Evolutionary conservation across 176 grass and related monocot genomes (phyloP).

Genomic region (Aegilops sharonensis): DNA sequence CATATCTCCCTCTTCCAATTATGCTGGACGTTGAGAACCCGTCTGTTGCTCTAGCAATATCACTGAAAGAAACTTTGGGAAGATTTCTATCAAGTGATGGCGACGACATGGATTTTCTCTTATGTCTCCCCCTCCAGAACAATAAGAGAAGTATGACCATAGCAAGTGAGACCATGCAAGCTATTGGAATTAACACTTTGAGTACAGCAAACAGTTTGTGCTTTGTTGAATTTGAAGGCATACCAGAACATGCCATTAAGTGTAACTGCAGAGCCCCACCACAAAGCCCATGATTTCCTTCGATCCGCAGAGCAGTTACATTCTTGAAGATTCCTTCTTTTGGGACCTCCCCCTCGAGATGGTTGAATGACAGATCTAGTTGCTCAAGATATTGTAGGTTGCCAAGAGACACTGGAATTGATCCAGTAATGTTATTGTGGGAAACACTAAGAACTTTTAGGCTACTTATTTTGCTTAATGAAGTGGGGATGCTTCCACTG

Average conservation of each 20-base stretch:
- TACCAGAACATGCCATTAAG: background rate
- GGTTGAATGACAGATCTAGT: slow-evolving; percentile 28
- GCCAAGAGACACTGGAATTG: background rate
- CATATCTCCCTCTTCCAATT: background rate
- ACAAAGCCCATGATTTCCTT: slow-evolving; percentile 27
- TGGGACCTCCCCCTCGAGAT: slow-evolving; percentile 10
- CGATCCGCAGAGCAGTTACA: background rate
- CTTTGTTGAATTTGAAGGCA: background rate
- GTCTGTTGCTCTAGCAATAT: slow-evolving; percentile 34
- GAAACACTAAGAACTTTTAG: background rate
- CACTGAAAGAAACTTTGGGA: slow-evolving; percentile 25
- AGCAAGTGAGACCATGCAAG: background rate
- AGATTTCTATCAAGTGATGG: background rate
- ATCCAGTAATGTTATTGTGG: slow-evolving; percentile 1
- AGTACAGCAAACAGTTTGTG: background rate
- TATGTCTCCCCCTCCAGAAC: background rate
- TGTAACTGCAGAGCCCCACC: slow-evolving; percentile 12
- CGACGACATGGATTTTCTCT: background rate
- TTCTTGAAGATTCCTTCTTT: slow-evolving; percentile 12
- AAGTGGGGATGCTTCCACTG: slow-evolving; percentile 8
- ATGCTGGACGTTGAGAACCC: slow-evolving; percentile 6
- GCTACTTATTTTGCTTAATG: slow-evolving; percentile 4
- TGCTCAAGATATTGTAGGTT: slow-evolving; percentile 2
- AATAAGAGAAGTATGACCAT: background rate
- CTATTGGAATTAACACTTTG: slow-evolving; percentile 20